Conservation (phyloP, 2,329 filamentous ascomycete species). For the Lecanicillium sp. region DNA sequence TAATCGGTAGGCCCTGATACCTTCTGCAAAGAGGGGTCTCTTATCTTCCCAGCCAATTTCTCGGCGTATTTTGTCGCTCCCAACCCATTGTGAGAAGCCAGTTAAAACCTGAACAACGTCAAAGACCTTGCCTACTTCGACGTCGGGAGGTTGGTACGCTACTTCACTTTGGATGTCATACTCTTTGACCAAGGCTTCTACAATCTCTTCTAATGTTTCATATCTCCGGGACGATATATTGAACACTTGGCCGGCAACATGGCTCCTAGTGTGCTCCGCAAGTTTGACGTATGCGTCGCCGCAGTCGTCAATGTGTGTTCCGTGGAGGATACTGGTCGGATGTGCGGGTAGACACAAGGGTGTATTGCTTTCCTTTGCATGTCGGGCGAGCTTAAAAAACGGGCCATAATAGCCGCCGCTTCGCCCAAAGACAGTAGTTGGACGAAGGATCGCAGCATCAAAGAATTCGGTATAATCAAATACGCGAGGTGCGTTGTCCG, state of each 20-base stretch:
- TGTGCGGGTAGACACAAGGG: constrained; percentile 24
- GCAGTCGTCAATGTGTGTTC: constrained; percentile 40
- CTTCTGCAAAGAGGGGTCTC: constrained; percentile 27
- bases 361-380: constrained; percentile 11
- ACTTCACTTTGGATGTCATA: constrained; percentile 23
- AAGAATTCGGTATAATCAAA: constrained; percentile 28
- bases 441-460: constrained; percentile 33
- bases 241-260: constrained; percentile 29
- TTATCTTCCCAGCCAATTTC: constrained; percentile 32
- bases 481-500: constrained; percentile 22
- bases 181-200: constrained; percentile 27
- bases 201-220: constrained; percentile 33
- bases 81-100: constrained; percentile 33
- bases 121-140: constrained; percentile 18
- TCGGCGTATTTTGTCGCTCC: constrained; percentile 29
- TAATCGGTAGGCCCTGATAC: constrained; percentile 24
- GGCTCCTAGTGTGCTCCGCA: constrained; percentile 22
- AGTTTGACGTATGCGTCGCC: constrained; percentile 38
- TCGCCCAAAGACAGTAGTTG: constrained; percentile 38
- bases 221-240: constrained; percentile 37
- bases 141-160: constrained; percentile 1
- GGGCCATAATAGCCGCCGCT: constrained; percentile 34
- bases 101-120: too few relatives aligned
- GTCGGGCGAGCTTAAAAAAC: constrained; percentile 29
- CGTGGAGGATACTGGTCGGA: constrained; percentile 33